Conservation (phyloP, 2,329 filamentous ascomycete genomes). For the Fusarium hostae region DNA sequence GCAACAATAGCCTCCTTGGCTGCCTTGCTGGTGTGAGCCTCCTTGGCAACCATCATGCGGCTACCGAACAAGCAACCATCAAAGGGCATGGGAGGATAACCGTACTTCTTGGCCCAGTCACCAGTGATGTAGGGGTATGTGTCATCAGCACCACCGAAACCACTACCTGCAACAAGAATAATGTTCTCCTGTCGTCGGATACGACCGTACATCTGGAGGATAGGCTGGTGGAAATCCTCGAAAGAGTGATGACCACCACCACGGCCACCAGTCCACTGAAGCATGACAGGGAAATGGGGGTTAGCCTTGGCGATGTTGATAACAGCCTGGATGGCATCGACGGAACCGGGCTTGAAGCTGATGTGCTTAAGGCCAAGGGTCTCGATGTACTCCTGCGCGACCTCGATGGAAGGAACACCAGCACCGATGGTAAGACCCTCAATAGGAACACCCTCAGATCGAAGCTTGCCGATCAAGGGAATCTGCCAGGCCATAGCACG, state of each 20-base stretch:
- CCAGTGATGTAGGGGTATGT: slow-evolving; percentile 94
- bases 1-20: slow-evolving; percentile 93
- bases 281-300: slow-evolving; percentile 88
- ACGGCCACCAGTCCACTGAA: slow-evolving; percentile 95
- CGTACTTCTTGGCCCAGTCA: slow-evolving; percentile 85
- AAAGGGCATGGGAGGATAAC: slow-evolving; percentile 93
- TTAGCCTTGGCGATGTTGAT: slow-evolving; percentile 96
- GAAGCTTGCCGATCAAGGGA: slow-evolving; percentile 80
- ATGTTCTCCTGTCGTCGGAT: slow-evolving; percentile 89
- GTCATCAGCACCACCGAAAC: slow-evolving; percentile 89
- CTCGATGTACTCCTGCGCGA: slow-evolving; percentile 92
- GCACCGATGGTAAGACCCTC: slow-evolving; percentile 93
- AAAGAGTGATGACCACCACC: slow-evolving; percentile 95
- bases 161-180: slow-evolving; percentile 88
- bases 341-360: slow-evolving; percentile 90
- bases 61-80: slow-evolving; percentile 92
- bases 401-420: slow-evolving; percentile 92
- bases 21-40: slow-evolving; percentile 86
- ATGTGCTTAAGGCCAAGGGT: slow-evolving; percentile 95
- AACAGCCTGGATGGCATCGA: slow-evolving; percentile 87
- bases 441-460: slow-evolving; percentile 87
- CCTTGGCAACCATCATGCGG: slow-evolving; percentile 94
- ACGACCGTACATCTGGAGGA: slow-evolving; percentile 89
- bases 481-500: slow-evolving; percentile 94
- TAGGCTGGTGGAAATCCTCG: slow-evolving; percentile 93